A percentile compares a stretch with the other conserved stretches of the same genome.
These are phyloP conservation scores for Microthyrium microscopicum DNA, from an alignment of 2,329 filamentous ascomycete genomes.

Conservation along the genomic window DNA sequence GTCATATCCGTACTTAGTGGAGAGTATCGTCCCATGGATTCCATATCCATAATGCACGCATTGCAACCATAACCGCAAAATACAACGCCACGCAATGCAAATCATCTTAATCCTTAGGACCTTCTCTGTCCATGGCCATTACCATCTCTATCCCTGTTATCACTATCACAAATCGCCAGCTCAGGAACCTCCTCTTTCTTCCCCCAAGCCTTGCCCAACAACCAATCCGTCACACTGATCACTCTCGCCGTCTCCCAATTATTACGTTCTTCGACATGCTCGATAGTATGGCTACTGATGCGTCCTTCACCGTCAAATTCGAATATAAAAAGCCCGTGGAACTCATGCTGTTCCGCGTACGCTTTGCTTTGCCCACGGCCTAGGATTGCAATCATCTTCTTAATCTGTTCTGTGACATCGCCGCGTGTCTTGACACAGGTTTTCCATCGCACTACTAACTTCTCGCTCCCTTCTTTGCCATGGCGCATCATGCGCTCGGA, in stretches of 20 bases:
- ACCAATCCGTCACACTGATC: conserved; percentile 85
- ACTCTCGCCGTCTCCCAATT: conserved; percentile 79
- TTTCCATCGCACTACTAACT: conserved; percentile 83
- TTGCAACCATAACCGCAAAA: too few relatives aligned
- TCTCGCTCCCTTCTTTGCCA: conserved; percentile 41
- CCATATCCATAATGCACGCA: too few relatives aligned
- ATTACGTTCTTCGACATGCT: conserved; percentile 71
- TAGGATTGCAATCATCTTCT: conserved; percentile 38
- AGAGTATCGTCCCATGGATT: too few relatives aligned
- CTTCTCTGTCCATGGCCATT: too few relatives aligned
- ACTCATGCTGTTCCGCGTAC: conserved; percentile 37
- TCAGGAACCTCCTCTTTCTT: conserved; percentile 26
- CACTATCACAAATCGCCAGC: too few relatives aligned
- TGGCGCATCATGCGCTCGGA: conserved; percentile 64
- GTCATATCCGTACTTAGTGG: too few relatives aligned
- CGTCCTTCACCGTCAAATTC: conserved; percentile 81
- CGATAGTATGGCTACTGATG: conserved; percentile 78
- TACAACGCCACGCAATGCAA: too few relatives aligned
- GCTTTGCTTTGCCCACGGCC: conserved; percentile 26
- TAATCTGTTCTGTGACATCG: conserved; percentile 31
- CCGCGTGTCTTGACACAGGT: conserved; percentile 40
- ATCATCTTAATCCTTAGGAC: too few relatives aligned
- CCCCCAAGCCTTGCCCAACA: conserved; percentile 61
- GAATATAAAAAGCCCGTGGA: conserved; percentile 85
- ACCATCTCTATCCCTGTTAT: too few relatives aligned